These are phyloP conservation scores for Metarhizium sp. DNA, from an alignment of 2,329 filamentous ascomycete genomes.

Conservation along the genomic window DNA sequence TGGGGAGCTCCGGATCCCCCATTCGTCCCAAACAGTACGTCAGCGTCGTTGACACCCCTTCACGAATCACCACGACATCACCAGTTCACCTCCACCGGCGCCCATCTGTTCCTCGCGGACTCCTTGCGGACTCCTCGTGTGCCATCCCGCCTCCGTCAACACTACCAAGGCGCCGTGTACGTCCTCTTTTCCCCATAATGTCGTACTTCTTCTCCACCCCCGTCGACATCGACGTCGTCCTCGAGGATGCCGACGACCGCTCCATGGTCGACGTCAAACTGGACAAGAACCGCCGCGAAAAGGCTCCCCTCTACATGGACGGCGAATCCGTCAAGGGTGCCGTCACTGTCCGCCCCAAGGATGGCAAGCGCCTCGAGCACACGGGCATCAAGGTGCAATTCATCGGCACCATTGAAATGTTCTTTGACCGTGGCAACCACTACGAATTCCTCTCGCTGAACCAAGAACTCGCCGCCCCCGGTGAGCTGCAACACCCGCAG, in stretches of 20 bases:
- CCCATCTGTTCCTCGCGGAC: neutral
- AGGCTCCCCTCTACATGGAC: slow-evolving; percentile 94
- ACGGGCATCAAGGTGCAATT: slow-evolving; percentile 99
- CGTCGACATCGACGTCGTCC: slow-evolving; percentile 96
- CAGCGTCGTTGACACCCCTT: slow-evolving; percentile 16
- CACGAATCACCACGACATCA: neutral
- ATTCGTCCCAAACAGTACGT: slow-evolving; percentile 17
- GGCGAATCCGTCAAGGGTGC: slow-evolving; percentile 96
- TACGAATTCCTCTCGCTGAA: slow-evolving; percentile 97
- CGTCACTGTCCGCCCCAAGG: slow-evolving; percentile 91
- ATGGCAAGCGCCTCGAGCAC: slow-evolving; percentile 95
- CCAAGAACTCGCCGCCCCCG: slow-evolving; percentile 91
- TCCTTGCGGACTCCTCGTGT: neutral
- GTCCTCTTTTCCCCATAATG: slow-evolving; percentile 43
- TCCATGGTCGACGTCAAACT: slow-evolving; percentile 96
- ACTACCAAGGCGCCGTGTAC: neutral
- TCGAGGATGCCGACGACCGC: slow-evolving; percentile 89
- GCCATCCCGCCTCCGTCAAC: neutral
- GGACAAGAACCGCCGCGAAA: slow-evolving; percentile 95
- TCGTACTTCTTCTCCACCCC: slow-evolving; percentile 98
- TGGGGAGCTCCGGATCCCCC: neutral
- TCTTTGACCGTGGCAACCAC: slow-evolving; percentile 98
- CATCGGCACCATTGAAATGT: slow-evolving; percentile 99
- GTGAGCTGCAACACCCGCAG: slow-evolving; percentile 96
- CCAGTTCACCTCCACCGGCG: neutral